A percentile compares a stretch with the other conserved stretches of the same genome.
Conservation (phyloP, 2,329 filamentous ascomycete genomes). For the Ampelomyces quisqualis region DNA sequence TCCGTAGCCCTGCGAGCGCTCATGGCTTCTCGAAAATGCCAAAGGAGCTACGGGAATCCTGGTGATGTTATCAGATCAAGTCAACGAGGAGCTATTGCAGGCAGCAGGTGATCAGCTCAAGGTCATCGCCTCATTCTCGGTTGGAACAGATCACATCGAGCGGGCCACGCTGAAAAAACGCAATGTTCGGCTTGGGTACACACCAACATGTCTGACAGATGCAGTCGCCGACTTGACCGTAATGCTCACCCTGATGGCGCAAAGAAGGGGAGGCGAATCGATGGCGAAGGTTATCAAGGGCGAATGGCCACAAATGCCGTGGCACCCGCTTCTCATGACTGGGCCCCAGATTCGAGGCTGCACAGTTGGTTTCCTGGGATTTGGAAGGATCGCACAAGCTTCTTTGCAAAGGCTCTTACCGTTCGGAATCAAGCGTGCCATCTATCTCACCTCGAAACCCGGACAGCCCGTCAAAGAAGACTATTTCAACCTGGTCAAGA, state of each 20-base stretch:
- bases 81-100: slow-evolving; percentile 29
- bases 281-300: slow-evolving; percentile 27
- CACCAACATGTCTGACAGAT: slow-evolving; percentile 34
- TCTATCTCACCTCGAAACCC: slow-evolving; percentile 32
- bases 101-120: slow-evolving; percentile 26
- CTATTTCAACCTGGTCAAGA: slow-evolving; percentile 23
- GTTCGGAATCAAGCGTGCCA: slow-evolving; percentile 27
- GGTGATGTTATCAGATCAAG: slow-evolving; percentile 31
- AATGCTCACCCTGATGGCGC: slow-evolving; percentile 38
- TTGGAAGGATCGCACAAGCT: slow-evolving; percentile 34
- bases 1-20: slow-evolving; percentile 28
- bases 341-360: slow-evolving; percentile 28
- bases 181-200: slow-evolving; percentile 34
- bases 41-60: slow-evolving; percentile 29
- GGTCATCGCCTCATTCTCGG: slow-evolving; percentile 34
- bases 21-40: slow-evolving; percentile 31
- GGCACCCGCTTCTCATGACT: slow-evolving; percentile 34
- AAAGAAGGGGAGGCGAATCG: slow-evolving; percentile 30
- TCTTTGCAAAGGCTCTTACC: slow-evolving; percentile 27
- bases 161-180: slow-evolving; percentile 25
- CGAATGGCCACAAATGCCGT: slow-evolving; percentile 35
- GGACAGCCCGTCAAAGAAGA: slow-evolving; percentile 28
- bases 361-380: slow-evolving; percentile 33
- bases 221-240: slow-evolving; percentile 34
- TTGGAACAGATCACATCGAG: slow-evolving; percentile 37